phyloP scores from a whole-genome alignment of 2,329 filamentous ascomycete species.

The Fusarium gaditjirri region DNA sequence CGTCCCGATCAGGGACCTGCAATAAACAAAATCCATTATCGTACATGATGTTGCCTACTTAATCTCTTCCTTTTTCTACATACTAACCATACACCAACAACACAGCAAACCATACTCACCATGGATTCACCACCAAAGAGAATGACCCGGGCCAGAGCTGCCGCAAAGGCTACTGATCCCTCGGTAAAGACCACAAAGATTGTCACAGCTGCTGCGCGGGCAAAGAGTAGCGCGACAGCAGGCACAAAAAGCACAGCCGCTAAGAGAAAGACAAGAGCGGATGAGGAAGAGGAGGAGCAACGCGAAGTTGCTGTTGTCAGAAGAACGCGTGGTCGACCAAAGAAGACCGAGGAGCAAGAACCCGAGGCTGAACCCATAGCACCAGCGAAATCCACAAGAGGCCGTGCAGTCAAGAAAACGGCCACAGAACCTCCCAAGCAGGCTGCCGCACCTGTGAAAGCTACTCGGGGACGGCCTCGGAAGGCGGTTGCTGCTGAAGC shows the following conservation, averaged over 20 bases:
- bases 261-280: slow-evolving; percentile 63
- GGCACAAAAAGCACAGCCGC: slow-evolving; percentile 50
- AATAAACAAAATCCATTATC: slow-evolving; percentile 38
- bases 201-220: slow-evolving; percentile 60
- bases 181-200: slow-evolving; percentile 56
- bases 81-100: slow-evolving; percentile 40
- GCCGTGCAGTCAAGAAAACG: slow-evolving; percentile 44
- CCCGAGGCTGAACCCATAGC: slow-evolving; percentile 32
- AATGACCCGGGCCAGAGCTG: slow-evolving; percentile 63
- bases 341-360: slow-evolving; percentile 52
- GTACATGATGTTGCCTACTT: slow-evolving; percentile 43
- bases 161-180: slow-evolving; percentile 54
- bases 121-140: slow-evolving; percentile 71
- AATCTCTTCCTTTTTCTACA: slow-evolving; percentile 27
- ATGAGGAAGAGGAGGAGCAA: slow-evolving; percentile 61
- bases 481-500: slow-evolving; percentile 48
- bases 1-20: slow-evolving; percentile 8
- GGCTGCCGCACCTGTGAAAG: slow-evolving; percentile 44
- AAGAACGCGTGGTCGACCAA: slow-evolving; percentile 55
- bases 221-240: slow-evolving; percentile 53
- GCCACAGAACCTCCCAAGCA: slow-evolving; percentile 40
- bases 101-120: slow-evolving; percentile 36
- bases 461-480: slow-evolving; percentile 58
- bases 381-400: slow-evolving; percentile 45
- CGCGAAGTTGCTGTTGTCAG: slow-evolving; percentile 49